Evolutionary conservation across 75 land plant genomes (phyloP), one percentile per base, ranked within the genome.

Genomic region (Chamaecyparis obtusa): DNA sequence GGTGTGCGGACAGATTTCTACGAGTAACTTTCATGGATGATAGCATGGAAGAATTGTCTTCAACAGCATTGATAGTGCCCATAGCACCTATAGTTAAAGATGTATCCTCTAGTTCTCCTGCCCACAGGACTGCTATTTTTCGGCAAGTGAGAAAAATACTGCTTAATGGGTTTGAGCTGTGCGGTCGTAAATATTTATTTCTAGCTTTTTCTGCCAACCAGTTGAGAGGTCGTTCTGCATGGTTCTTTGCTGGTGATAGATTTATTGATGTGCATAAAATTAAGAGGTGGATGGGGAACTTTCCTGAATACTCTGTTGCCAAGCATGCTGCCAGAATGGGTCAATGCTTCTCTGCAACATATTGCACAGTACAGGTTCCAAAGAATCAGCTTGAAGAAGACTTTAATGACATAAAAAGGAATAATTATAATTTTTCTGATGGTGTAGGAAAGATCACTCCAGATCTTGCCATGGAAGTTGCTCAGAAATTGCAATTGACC

Each of bases 301-400:
- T 97, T 60, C 77, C 85, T 0, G 84, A 86, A 43, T 48, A 64
- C 24, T 96, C 92, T 90, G 91, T 96, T 48, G 98, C 99, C 15
- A 97, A 96, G 86, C 94, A 91, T 92, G 95, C 99, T 55, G 95
- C 99, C 13, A 89, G 99, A 81, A 97, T 97, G 96, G 99, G 99
- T 1, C 96, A 93, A 87, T 96, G 96, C 84, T 97, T 97, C 69
- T 96, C 98, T 0, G 93, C 98, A 0, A 94, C 98, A 39, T 96
- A 91, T 88, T 90, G 91, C 3, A 95, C 98, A 76, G 87, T 96
- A 13, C 87, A 89, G 37, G 94, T 97, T n/a, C 93, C 94, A 24
- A 41, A 48, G 49, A 48, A 49, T 3, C 87, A 92, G 57, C 91
- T 93, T 1, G 85, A 88, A 27, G 24, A 27, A 43, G 30, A 85